These are phyloP conservation scores for Wickerhamomyces queroliae DNA, from an alignment of 805 yeast genomes.

Conservation along the genomic window DNA sequence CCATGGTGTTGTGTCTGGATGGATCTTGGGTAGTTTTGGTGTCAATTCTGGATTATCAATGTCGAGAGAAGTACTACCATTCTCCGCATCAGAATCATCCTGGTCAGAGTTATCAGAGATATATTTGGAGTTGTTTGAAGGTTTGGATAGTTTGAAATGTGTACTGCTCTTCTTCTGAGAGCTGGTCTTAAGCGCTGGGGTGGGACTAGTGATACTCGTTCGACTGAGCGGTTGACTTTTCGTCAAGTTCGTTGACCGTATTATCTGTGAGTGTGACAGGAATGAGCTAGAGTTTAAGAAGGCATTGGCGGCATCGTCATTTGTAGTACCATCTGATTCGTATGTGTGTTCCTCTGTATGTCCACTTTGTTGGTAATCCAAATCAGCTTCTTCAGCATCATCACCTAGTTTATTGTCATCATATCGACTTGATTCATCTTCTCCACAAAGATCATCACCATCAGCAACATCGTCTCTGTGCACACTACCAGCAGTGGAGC, in stretches of 20 bases:
- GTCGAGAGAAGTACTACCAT: slow-evolving; percentile 9
- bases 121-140: background rate
- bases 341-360: too few species aligned
- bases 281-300: slow-evolving; percentile 22
- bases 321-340: background rate
- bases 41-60: slow-evolving; percentile 22
- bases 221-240: slow-evolving; percentile 7
- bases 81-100: slow-evolving; percentile 11
- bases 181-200: slow-evolving; percentile 9
- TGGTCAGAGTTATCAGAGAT: slow-evolving; percentile 1
- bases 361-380: too few species aligned
- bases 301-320: slow-evolving; percentile 14
- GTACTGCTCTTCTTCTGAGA: background rate
- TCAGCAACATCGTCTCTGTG: too few species aligned
- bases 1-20: slow-evolving; percentile 33
- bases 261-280: slow-evolving; percentile 21
- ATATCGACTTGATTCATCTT: too few species aligned
- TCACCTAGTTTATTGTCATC: too few species aligned
- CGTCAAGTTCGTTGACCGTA: slow-evolving; percentile 15
- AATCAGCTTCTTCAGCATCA: too few species aligned
- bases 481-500: too few species aligned
- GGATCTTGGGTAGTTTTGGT: slow-evolving; percentile 27
- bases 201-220: slow-evolving; percentile 14
- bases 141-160: slow-evolving; percentile 10
- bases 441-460: too few species aligned